Evolutionary conservation across 495 filamentous ascomycete genomes (phyloP), one percentile per base, ranked within the genome.

Genomic region (Oidiodendron maius): DNA sequence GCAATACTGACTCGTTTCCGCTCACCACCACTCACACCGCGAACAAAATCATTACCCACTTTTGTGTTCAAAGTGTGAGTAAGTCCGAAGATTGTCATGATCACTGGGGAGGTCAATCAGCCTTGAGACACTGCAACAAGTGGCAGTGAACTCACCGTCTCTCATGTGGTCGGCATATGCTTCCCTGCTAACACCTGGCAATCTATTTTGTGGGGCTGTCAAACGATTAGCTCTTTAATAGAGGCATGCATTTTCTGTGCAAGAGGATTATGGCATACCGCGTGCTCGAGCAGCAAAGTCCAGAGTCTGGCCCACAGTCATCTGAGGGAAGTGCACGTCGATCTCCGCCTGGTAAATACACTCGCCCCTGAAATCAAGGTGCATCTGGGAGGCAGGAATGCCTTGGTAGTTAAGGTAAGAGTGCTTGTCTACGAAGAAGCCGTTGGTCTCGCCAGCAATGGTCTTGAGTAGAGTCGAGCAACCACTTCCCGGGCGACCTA

Each of bases 1-100:
- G 86, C 82, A 55, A 93, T 91, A 64, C 81, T 87, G 40, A 90
- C 84, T 51, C 89, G 80, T 68, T 91, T 91, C 9, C 88, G 64
- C 63, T 95, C 89, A 49, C 89, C 89, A 45, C 89, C 89, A 23
- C 78, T 84, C 0, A 93, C 83, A 49, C 89, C 89, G 30, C 86
- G 78, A 40, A 89, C 75, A 45, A 83, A 86, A 47, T 88, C 85
- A 61, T 91, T 88, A 23, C 89, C 89, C 16, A 93, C 82, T 21
- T 71, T 72, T 2, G 89, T 91, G 64, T 91, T 80, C 48, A 80
- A 71, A 0, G 86, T 90, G 55, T 91, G 85, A 11, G 75, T 72
- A 36, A 93, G 76, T 39, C 86, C 84, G 53, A 90, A 82, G 62
- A 87, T 82, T 25, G 86, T 79, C 83, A 91, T 88, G 48, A 86